Conservation (phyloP, 768 basidiomycete genomes). For the Piloderma croceum region DNA sequence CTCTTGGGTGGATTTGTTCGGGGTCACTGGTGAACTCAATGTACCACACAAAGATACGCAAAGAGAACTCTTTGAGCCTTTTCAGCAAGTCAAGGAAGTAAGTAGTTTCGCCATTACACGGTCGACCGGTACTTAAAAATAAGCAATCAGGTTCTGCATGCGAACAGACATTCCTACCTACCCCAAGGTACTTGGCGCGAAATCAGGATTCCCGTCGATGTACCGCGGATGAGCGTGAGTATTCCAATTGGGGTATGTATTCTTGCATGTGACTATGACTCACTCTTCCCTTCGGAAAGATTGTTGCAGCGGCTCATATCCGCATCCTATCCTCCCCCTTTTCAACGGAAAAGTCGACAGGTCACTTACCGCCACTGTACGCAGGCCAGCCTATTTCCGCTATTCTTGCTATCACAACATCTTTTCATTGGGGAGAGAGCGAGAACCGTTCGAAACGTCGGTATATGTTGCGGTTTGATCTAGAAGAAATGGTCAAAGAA, state of each 20-base stretch:
- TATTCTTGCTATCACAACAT: conserved; percentile 58
- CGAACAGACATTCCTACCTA: neutral
- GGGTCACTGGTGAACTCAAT: conserved; percentile 62
- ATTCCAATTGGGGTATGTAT: neutral
- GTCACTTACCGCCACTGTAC: conserved; percentile 46
- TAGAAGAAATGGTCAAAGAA: conserved; percentile 74
- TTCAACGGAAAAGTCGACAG: conserved; percentile 22
- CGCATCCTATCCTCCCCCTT: conserved; percentile 43
- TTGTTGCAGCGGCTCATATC: conserved; percentile 58
- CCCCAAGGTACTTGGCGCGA: conserved; percentile 57
- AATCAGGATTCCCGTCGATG: conserved; percentile 78
- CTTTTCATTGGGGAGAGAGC: conserved; percentile 69
- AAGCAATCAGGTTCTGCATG: too few relatives aligned
- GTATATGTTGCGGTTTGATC: conserved; percentile 70
- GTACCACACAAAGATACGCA: conserved; percentile 41
- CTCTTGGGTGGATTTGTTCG: conserved; percentile 65
- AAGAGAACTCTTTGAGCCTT: conserved; percentile 21
- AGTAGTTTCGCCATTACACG: too few relatives aligned
- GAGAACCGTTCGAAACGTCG: conserved; percentile 33
- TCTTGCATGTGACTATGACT: conserved; percentile 1
- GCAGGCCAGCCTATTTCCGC: conserved; percentile 86
- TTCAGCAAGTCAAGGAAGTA: conserved; percentile 30
- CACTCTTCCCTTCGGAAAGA: conserved; percentile 36
- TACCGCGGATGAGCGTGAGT: conserved; percentile 68
- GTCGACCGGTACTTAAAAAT: too few relatives aligned